phyloP scores from a whole-genome alignment of 2,329 filamentous ascomycete species.

The Fusarium phyllophilum region DNA sequence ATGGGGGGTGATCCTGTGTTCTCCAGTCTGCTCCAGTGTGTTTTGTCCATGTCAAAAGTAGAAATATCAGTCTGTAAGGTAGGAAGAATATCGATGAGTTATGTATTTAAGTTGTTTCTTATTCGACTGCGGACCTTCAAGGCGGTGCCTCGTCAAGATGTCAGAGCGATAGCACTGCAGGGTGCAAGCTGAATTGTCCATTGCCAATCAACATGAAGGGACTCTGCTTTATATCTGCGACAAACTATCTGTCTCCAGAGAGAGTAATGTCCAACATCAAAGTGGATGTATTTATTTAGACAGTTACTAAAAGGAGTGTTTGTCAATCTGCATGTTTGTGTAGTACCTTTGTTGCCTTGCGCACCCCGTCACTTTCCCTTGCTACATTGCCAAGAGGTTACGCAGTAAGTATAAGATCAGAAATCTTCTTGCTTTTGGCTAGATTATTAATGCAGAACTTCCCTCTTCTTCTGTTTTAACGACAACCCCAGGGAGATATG shows the following conservation, averaged over 20 bases:
- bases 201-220: neutral
- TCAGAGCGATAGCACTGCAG: neutral
- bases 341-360: neutral
- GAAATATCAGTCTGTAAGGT: neutral
- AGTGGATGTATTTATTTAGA: neutral
- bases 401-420: rapidly evolving
- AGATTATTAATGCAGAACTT: rapidly evolving
- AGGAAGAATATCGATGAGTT: neutral
- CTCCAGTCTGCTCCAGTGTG: neutral
- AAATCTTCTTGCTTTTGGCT: rapidly evolving
- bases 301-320: no score
- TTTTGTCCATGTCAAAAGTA: neutral
- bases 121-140: neutral
- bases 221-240: neutral
- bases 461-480: neutral
- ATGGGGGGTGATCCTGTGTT: neutral
- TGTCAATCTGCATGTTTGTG: neutral
- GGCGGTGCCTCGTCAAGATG: neutral
- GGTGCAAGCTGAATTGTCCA: neutral
- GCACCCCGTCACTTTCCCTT: no score
- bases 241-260: neutral
- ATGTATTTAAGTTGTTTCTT: neutral
- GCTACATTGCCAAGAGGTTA: neutral
- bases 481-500: rapidly evolving
- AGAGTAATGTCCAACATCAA: rapidly evolving